Evolutionary conservation across 306 rosid genomes (phyloP).

Genomic region (Trifolium subterraneum): DNA sequence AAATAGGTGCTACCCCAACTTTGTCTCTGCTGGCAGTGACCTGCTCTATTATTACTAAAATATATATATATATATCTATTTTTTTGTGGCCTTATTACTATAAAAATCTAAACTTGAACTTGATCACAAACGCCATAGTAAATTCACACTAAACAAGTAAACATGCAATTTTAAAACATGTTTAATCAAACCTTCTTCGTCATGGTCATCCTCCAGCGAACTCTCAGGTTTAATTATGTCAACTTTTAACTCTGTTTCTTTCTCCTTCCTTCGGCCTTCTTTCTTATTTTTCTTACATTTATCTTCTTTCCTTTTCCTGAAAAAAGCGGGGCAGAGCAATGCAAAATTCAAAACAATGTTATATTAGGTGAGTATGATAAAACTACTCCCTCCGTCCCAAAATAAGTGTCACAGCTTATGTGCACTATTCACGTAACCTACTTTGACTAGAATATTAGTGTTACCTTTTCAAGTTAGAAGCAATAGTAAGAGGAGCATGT

Average conservation of each 20-base stretch:
- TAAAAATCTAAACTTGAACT: not conserved
- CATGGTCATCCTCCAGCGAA: conserved; percentile 45
- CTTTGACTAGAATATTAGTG: not conserved
- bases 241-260: conserved; percentile 50
- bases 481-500: not conserved
- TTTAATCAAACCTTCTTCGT: conserved; percentile 61
- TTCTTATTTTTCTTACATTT: conserved; percentile 57
- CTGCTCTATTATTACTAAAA: not conserved
- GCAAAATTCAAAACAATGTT: conserved; percentile 7
- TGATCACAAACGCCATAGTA: conserved; percentile 10
- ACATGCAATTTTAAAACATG: not conserved
- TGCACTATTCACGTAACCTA: no score
- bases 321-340: conserved; percentile 33
- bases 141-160: conserved; percentile 12
- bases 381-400: not conserved
- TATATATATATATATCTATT: no score
- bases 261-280: conserved; percentile 53
- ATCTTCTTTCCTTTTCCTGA: conserved; percentile 69
- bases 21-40: not conserved
- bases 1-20: not conserved
- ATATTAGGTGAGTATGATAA: not conserved
- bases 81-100: not conserved
- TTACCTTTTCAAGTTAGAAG: conserved; percentile 18
- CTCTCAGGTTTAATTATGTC: conserved; percentile 49
- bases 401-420: no score